A percentile compares a stretch with the other conserved stretches of the same genome.
phyloP scores from a whole-genome alignment of 2,329 filamentous ascomycete species.

The Epichloe festucae region DNA sequence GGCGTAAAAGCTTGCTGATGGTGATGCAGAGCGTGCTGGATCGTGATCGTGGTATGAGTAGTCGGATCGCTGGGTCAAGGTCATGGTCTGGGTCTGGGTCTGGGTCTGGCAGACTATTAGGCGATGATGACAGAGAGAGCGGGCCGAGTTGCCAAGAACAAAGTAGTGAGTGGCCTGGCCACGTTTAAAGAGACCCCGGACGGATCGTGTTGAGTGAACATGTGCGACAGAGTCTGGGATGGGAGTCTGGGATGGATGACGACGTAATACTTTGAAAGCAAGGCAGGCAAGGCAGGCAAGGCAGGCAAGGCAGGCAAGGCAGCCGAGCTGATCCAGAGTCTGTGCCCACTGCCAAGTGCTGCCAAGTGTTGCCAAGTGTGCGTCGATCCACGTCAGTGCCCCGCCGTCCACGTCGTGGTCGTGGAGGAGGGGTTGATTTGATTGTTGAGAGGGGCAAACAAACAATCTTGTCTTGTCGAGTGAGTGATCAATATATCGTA shows the following conservation, averaged over 20 bases:
- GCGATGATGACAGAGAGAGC: background rate
- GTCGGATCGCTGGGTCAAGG: background rate
- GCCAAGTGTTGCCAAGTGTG: too few species aligned
- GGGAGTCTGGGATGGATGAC: background rate
- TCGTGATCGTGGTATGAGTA: background rate
- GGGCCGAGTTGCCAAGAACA: background rate
- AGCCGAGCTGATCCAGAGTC: too few species aligned
- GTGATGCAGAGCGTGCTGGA: slow-evolving; percentile 6
- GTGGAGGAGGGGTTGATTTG: too few species aligned
- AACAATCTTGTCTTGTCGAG: background rate
- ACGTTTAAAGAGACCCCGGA: too few species aligned
- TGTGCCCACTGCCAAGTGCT: too few species aligned
- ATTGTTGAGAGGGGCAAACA: background rate
- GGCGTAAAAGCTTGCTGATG: slow-evolving; percentile 33
- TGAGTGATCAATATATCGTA: background rate
- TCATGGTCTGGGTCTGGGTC: slow-evolving; percentile 1
- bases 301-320: too few species aligned
- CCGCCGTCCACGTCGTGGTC: background rate
- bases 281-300: too few species aligned
- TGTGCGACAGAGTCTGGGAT: background rate
- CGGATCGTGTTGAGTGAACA: background rate
- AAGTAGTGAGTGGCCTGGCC: too few species aligned
- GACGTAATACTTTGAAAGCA: too few species aligned
- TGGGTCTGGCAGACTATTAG: background rate
- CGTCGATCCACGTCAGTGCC: background rate